Conservation (phyloP, 352 stramenopile species). For the Pythium chondricola region DNA sequence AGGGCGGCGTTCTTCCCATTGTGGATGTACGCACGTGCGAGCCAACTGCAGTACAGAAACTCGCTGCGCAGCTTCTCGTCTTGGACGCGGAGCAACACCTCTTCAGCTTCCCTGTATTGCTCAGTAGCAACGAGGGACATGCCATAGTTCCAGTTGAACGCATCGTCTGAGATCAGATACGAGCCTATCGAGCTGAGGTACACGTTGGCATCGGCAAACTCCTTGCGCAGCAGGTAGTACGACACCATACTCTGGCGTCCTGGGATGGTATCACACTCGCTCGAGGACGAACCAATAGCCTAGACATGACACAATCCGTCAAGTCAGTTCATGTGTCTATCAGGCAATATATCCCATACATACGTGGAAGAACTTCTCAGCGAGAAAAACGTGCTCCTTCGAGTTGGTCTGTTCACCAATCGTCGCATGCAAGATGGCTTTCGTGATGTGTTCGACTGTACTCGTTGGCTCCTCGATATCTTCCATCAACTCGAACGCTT, state of each 20-base stretch:
- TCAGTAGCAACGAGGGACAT: constrained; percentile 44
- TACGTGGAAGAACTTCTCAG: constrained; percentile 64
- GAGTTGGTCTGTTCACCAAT: constrained; percentile 52
- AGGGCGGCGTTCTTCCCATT: constrained; percentile 19
- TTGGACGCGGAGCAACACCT: constrained; percentile 45
- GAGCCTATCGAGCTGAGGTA: constrained; percentile 61
- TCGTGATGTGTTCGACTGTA: constrained; percentile 39
- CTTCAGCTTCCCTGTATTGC: constrained; percentile 41
- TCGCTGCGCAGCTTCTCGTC: constrained; percentile 24
- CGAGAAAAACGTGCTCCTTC: constrained; percentile 67
- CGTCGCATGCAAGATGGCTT: constrained; percentile 49
- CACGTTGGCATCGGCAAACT: constrained; percentile 55
- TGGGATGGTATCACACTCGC: constrained; percentile 56
- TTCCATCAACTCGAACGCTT: constrained; percentile 54
- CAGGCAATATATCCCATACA: not conserved
- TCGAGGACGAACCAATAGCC: constrained; percentile 36
- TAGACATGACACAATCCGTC: not conserved
- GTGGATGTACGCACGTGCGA: constrained; percentile 49
- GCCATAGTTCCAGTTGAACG: constrained; percentile 82
- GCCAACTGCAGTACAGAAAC: constrained; percentile 42
- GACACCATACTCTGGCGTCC: constrained; percentile 69
- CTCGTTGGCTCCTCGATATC: constrained; percentile 36
- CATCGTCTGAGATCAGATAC: constrained; percentile 45
- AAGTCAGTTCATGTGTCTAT: not conserved
- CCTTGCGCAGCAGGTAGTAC: constrained; percentile 58